phyloP scores from a whole-genome alignment of 1,139 yeast genomes.

The Suhomyces yuchorum region DNA sequence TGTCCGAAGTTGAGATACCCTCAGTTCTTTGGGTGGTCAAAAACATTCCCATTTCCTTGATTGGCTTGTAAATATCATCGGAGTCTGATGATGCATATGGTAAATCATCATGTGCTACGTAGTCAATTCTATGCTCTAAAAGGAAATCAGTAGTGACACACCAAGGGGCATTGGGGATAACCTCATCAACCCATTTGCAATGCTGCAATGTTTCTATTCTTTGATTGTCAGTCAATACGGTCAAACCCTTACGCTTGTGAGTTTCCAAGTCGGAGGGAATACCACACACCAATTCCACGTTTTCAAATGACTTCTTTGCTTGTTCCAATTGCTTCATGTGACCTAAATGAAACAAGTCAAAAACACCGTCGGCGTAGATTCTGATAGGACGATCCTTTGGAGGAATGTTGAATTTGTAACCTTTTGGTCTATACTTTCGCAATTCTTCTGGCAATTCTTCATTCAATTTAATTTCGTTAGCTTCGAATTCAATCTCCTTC shows the following conservation, averaged over 20 bases:
- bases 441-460: constrained; percentile 62
- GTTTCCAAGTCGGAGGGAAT: constrained; percentile 89
- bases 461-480: constrained; percentile 57
- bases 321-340: constrained; percentile 95
- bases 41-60: constrained; percentile 87
- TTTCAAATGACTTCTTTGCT: constrained; percentile 89
- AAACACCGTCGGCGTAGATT: constrained; percentile 96
- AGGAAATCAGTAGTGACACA: constrained; percentile 83
- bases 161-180: constrained; percentile 95
- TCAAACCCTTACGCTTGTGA: constrained; percentile 88
- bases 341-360: constrained; percentile 93
- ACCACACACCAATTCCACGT: constrained; percentile 85
- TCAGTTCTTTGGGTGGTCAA: constrained; percentile 95
- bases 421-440: constrained; percentile 70
- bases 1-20: constrained; percentile 94
- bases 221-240: constrained; percentile 85
- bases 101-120: constrained; percentile 95
- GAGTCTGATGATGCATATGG: constrained; percentile 88
- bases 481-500: constrained; percentile 44
- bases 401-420: constrained; percentile 74
- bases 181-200: constrained; percentile 98
- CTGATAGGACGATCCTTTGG: constrained; percentile 86
- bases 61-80: constrained; percentile 91
- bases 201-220: constrained; percentile 86
- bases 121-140: constrained; percentile 78